Percentiles rank a stretch among this genome's conserved stretches.
Conservation (phyloP, 75 land plant species). For the Chamaecyparis obtusa region DNA sequence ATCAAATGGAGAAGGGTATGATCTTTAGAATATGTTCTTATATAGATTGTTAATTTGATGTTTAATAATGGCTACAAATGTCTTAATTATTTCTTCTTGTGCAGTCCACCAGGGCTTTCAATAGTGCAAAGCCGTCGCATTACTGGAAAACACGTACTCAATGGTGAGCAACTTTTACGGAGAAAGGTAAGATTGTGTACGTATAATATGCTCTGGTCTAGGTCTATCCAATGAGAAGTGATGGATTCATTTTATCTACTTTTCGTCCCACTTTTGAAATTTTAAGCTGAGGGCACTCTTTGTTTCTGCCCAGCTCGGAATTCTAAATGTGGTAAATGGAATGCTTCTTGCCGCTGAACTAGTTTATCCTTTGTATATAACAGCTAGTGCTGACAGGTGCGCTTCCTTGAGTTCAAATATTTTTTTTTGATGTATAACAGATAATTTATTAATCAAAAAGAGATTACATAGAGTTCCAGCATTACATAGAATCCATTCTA, state of each 20-base stretch:
- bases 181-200: slow-evolving; percentile 55
- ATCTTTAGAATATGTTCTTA: neutral
- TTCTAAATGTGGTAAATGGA: slow-evolving; percentile 76
- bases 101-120: slow-evolving; percentile 82
- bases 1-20: slow-evolving; percentile 37
- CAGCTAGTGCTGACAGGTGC: slow-evolving; percentile 75
- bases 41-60: neutral
- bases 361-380: slow-evolving; percentile 76
- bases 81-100: slow-evolving; percentile 4
- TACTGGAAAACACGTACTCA: slow-evolving; percentile 65
- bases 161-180: slow-evolving; percentile 47
- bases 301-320: slow-evolving; percentile 52
- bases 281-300: neutral
- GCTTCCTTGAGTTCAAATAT: neutral
- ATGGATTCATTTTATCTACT: neutral
- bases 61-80: neutral
- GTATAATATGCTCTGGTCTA: neutral
- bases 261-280: neutral
- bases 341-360: slow-evolving; percentile 59
- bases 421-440: too few relatives aligned
- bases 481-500: too few relatives aligned
- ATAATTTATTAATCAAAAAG: too few relatives aligned
- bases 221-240: neutral
- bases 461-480: too few relatives aligned
- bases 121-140: slow-evolving; percentile 58